Evolutionary conservation across 2,329 filamentous ascomycete genomes (phyloP), one percentile per base, ranked within the genome.

Genomic region (Cercospora sp.): DNA sequence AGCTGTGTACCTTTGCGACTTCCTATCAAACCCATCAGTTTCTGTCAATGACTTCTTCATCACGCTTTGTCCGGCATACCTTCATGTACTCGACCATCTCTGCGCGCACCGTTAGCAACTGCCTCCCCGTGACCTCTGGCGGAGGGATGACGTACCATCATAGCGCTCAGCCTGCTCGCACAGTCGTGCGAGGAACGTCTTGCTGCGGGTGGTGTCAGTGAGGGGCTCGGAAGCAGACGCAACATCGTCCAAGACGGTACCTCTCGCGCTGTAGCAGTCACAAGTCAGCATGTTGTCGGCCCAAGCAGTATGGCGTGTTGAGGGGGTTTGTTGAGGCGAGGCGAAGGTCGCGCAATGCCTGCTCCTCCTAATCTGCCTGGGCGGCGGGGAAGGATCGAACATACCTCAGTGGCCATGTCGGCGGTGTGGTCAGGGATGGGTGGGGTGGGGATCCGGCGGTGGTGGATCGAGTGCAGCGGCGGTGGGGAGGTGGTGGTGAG

Each of bases 81-180:
- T 98, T 98, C 95, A 98, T 98, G 87, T 94, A 97, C 81, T 90
- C 93, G 78, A 98, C 94, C 94, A 98, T 98, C 86, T 98, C 88
- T 90, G 76, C 67, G 73, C 64, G 28, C 36, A 23, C 39, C 31
- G 67, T 75, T 67, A 78, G 75, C 72, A 63, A 66, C 51, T 36
- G 64, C 69, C 26, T 60, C 23, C 62, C 55, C 59, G 62, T 62
- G 55, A 28, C 31, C 42, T 28, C 62, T 55, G 59, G 63, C 53
- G 42, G 55, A 28, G 31, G 28, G 30, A 67, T 75, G 73, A 81
- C 87, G 83, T 82, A 89, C 87, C 95, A 94, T 99, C 94, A 86
- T 99, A 99, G 82, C 94, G 94, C 89, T 98, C 95, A 82, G 95
- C 95, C 90, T 99, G 95, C 92, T 98, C 95, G 88, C 95, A 98